These are phyloP conservation scores for Russula virescens DNA, from an alignment of 768 basidiomycete genomes.

Conservation along the genomic window DNA sequence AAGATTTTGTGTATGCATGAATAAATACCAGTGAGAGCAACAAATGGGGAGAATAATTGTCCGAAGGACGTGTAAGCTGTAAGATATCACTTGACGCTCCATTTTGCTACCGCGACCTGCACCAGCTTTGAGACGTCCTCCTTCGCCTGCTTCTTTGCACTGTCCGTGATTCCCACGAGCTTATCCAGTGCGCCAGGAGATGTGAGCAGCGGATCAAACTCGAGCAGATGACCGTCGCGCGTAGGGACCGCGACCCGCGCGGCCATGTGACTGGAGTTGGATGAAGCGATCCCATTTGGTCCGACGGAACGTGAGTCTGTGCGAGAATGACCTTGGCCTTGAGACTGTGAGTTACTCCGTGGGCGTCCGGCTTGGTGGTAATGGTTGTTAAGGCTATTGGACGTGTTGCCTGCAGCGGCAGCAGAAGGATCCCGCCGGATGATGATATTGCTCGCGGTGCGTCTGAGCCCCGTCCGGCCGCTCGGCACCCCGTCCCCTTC, in stretches of 20 bases:
- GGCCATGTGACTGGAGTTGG: constrained; percentile 33
- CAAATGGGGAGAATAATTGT: background rate
- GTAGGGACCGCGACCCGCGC: constrained; percentile 75
- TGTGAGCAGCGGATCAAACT: constrained; percentile 77
- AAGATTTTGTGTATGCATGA: constrained; percentile 1
- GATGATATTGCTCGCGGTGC: constrained; percentile 53
- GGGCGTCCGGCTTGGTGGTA: constrained; percentile 35
- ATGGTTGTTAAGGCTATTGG: constrained; percentile 23
- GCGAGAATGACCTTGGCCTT: constrained; percentile 22
- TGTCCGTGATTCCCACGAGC: constrained; percentile 71
- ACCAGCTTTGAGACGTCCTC: constrained; percentile 70
- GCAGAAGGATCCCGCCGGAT: constrained; percentile 53
- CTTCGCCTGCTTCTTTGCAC: constrained; percentile 77
- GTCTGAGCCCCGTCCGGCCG: constrained; percentile 25
- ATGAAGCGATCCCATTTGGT: background rate
- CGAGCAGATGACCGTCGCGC: constrained; percentile 72
- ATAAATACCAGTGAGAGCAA: constrained; percentile 17
- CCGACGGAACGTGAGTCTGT: constrained; percentile 23
- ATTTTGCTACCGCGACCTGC: constrained; percentile 68
- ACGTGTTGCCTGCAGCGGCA: constrained; percentile 26
- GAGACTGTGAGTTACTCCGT: constrained; percentile 39
- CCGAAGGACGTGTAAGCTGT: background rate
- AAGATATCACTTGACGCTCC: constrained; percentile 39
- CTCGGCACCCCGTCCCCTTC: constrained; percentile 11
- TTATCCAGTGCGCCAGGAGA: constrained; percentile 68